Evolutionary conservation across 2,329 filamentous ascomycete genomes (phyloP).

Genomic region (Aspergillus tanneri): DNA sequence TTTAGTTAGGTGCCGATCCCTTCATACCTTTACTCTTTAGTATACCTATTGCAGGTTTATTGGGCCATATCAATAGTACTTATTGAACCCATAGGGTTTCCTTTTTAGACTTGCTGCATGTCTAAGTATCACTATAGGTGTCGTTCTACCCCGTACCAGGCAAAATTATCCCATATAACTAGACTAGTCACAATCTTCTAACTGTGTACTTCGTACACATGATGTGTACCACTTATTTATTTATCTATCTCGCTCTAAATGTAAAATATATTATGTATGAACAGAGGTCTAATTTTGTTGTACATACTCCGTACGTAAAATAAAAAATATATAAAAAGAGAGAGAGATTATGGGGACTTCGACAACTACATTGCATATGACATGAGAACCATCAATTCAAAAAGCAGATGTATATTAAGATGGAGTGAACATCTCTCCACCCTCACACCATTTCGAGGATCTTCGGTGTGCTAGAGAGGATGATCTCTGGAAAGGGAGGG

Average conservation of each 20-base stretch:
- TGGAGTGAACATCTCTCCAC: not conserved
- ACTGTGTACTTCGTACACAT: too few relatives aligned
- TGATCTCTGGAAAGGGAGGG: not conserved
- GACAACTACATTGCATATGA: conserved; percentile 9
- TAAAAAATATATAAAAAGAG: not conserved
- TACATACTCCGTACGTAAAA: too few relatives aligned
- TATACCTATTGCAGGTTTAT: not conserved
- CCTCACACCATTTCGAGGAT: conserved; percentile 5
- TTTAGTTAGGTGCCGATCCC: too few relatives aligned
- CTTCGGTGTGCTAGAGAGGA: conserved; percentile 4
- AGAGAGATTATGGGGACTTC: not conserved
- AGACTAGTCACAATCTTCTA: too few relatives aligned
- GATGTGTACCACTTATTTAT: too few relatives aligned
- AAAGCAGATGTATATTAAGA: not conserved
- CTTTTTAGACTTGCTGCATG: not conserved
- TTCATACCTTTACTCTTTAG: too few relatives aligned
- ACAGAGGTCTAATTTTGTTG: too few relatives aligned
- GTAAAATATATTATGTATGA: too few relatives aligned
- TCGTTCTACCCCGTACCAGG: too few relatives aligned
- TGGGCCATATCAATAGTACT: not conserved
- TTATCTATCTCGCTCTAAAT: too few relatives aligned
- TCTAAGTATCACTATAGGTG: not conserved
- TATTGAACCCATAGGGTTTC: not conserved
- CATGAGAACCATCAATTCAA: not conserved
- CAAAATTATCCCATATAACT: too few relatives aligned